Percentiles rank a stretch among this genome's conserved stretches.
Conservation (phyloP, 1,139 yeast genomes). For the Candida sanyaensis region DNA sequence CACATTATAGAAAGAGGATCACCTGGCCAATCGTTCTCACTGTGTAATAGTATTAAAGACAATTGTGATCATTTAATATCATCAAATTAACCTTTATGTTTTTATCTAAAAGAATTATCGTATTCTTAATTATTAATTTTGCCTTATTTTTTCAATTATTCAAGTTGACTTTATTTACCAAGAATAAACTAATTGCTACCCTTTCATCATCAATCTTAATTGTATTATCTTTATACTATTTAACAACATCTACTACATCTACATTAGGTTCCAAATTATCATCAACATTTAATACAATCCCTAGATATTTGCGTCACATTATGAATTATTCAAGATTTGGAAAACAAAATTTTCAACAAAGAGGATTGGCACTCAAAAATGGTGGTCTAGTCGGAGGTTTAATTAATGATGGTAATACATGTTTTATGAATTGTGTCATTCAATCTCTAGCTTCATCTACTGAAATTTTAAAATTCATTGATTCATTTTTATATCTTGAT, state of each 20-base stretch:
- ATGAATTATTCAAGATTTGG: constrained; percentile 21
- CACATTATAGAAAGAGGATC: no score
- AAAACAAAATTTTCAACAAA: constrained; percentile 26
- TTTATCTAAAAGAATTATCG: constrained; percentile 5
- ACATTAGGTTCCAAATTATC: constrained; percentile 9
- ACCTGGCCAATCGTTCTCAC: no score
- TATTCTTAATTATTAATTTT: constrained; percentile 10
- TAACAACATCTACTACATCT: constrained; percentile 10
- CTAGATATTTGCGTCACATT: constrained; percentile 14
- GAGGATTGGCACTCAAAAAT: constrained; percentile 43
- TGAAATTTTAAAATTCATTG: constrained; percentile 59
- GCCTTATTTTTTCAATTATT: constrained; percentile 7
- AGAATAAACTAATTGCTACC: constrained; percentile 11
- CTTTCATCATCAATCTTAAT: constrained; percentile 12
- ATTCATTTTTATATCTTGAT: constrained; percentile 38
- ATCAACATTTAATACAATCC: constrained; percentile 12
- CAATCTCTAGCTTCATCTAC: constrained; percentile 81
- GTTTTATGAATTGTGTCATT: constrained; percentile 89
- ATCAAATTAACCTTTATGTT: constrained; percentile 2
- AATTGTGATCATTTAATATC: no score
- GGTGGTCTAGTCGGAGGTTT: constrained; percentile 86
- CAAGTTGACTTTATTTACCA: constrained; percentile 14
- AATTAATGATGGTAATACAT: constrained; percentile 87
- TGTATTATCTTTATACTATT: constrained; percentile 10
- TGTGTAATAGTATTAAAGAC: no score